Percentiles rank a stretch among this genome's conserved stretches.
Conservation (phyloP, 495 filamentous ascomycete genomes). For the Aspergillus kassunensis region DNA sequence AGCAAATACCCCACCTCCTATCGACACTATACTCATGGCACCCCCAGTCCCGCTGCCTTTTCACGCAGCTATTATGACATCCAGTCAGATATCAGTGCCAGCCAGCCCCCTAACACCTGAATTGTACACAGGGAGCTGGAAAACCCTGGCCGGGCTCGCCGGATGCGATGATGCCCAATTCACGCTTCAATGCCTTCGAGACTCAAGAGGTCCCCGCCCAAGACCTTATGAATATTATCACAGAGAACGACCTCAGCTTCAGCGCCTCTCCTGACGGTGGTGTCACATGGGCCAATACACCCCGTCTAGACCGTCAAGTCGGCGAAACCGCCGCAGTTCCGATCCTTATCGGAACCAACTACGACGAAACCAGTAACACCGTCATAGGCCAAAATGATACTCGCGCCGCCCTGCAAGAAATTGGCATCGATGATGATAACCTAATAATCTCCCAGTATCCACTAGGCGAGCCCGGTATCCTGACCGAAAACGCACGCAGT, state of each 20-base stretch:
- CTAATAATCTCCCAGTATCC: neutral
- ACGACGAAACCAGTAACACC: slow-evolving; percentile 17
- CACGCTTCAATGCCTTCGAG: neutral
- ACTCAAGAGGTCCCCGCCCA: slow-evolving; percentile 4
- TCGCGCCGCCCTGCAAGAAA: neutral
- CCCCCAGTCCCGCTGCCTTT: neutral
- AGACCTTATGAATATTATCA: neutral
- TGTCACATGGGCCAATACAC: slow-evolving; percentile 6
- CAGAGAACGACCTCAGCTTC: neutral
- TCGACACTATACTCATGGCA: neutral
- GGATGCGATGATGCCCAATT: slow-evolving; percentile 10
- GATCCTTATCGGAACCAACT: slow-evolving; percentile 19
- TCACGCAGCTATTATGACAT: slow-evolving; percentile 12
- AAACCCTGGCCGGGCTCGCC: slow-evolving; percentile 9
- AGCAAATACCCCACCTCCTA: slow-evolving; percentile 15
- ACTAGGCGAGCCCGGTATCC: slow-evolving; percentile 10
- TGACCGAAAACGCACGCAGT: slow-evolving; percentile 18
- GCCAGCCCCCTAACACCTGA: neutral
- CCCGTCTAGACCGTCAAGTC: slow-evolving; percentile 7
- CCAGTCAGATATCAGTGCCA: slow-evolving; percentile 12
- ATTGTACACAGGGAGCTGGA: too few relatives aligned
- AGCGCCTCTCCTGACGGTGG: neutral
- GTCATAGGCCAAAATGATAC: slow-evolving; percentile 11
- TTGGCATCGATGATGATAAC: neutral
- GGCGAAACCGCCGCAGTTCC: slow-evolving; percentile 16